Conservation (phyloP, 2,329 filamentous ascomycete genomes). For the Ophiostoma piceae region DNA sequence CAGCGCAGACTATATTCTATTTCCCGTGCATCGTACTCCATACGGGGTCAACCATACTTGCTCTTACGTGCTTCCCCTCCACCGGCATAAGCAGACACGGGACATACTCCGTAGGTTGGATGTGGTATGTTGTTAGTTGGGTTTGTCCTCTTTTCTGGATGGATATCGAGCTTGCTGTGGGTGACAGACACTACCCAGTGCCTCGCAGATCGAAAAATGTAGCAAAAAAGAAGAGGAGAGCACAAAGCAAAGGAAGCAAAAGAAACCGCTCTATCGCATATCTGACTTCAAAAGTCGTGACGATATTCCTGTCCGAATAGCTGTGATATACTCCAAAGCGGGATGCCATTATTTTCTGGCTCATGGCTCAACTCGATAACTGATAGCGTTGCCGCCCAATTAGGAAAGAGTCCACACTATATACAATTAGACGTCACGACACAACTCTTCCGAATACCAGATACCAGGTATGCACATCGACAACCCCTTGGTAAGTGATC, state of each 20-base stretch:
- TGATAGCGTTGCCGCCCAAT: neutral
- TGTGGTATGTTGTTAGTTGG: too few species aligned
- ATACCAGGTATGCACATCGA: neutral
- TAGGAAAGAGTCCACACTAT: slow-evolving; percentile 8
- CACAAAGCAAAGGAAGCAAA: too few species aligned
- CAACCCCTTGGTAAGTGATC: neutral
- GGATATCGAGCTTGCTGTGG: too few species aligned
- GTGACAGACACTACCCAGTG: too few species aligned
- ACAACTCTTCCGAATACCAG: neutral
- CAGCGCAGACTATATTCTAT: neutral
- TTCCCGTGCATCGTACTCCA: neutral
- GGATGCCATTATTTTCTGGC: too few species aligned
- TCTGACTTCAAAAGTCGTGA: neutral
- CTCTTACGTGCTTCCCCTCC: neutral
- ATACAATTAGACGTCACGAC: neutral
- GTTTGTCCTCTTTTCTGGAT: too few species aligned
- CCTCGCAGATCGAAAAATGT: too few species aligned
- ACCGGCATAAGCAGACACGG: neutral
- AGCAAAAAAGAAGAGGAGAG: too few species aligned
- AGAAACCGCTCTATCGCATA: neutral
- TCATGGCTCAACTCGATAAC: too few species aligned
- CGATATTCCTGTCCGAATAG: too few species aligned
- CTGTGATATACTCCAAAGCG: too few species aligned
- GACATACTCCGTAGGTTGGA: neutral
- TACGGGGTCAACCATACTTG: neutral